Evolutionary conservation across 768 basidiomycete species (phyloP).

Genomic region (Russula compacta): DNA sequence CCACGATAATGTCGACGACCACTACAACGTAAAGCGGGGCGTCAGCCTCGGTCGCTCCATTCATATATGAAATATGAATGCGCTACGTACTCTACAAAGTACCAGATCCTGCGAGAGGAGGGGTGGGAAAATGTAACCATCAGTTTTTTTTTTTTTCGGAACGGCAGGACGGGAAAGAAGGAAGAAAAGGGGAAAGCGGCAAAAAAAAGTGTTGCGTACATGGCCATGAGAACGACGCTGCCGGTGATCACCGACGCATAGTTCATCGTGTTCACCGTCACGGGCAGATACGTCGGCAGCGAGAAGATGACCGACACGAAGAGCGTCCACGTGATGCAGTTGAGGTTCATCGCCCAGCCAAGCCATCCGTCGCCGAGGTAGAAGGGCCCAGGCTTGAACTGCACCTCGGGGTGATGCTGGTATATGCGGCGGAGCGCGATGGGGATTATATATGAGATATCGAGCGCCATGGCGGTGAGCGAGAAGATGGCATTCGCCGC

Average conservation of each 20-base stretch:
- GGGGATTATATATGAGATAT: slow-evolving; percentile 75
- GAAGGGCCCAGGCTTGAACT: slow-evolving; percentile 81
- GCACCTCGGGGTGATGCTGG: slow-evolving; percentile 68
- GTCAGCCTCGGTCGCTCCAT: background rate
- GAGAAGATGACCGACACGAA: slow-evolving; percentile 67
- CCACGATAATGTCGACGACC: slow-evolving; percentile 19
- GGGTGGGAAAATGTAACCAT: too few species aligned
- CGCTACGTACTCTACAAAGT: slow-evolving; percentile 20
- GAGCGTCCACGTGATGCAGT: slow-evolving; percentile 61
- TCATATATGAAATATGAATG: background rate
- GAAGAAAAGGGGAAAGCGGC: background rate
- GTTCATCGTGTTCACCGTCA: slow-evolving; percentile 69
- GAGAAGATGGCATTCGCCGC: slow-evolving; percentile 79
- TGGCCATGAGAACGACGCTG: slow-evolving; percentile 28
- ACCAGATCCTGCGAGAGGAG: slow-evolving; percentile 20
- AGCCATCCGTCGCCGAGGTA: slow-evolving; percentile 67
- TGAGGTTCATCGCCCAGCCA: slow-evolving; percentile 50
- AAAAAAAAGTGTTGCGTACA: slow-evolving; percentile 20
- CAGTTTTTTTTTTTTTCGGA: too few species aligned
- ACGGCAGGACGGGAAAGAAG: background rate
- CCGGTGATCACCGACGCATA: slow-evolving; percentile 54
- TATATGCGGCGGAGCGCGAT: slow-evolving; percentile 65
- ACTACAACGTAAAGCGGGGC: background rate
- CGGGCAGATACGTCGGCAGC: slow-evolving; percentile 59
- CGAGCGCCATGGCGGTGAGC: slow-evolving; percentile 68